Percentiles rank a stretch among this genome's conserved stretches.
phyloP scores from a whole-genome alignment of 176 grass and related monocot genomes.

The Oryza meridionalis region DNA sequence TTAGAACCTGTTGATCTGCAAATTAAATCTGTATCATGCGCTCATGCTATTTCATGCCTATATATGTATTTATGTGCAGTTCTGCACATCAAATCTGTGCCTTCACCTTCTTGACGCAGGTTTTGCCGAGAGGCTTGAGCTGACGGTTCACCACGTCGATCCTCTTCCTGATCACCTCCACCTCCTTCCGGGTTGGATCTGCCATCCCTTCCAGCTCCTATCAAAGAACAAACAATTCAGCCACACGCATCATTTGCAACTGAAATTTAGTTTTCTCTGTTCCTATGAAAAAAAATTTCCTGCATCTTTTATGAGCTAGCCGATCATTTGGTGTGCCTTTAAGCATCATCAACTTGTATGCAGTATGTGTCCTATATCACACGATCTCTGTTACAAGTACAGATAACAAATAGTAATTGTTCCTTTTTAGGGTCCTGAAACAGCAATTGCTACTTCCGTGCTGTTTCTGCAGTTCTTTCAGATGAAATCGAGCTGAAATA shows the following conservation, averaged over 20 bases:
- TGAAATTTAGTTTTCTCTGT: not conserved
- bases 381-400: not conserved
- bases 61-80: not conserved
- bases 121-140: constrained; percentile 87
- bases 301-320: not conserved
- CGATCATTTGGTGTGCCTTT: not conserved
- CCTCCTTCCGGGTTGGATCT: constrained; percentile 89
- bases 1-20: not conserved
- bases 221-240: not conserved
- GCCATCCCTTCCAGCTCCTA: constrained; percentile 92
- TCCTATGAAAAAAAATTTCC: not conserved
- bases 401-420: not conserved
- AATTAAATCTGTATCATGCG: not conserved
- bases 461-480: not conserved
- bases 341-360: too few relatives aligned
- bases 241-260: not conserved
- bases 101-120: constrained; percentile 81
- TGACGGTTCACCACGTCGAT: constrained; percentile 83
- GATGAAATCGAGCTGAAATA: too few relatives aligned
- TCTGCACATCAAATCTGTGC: not conserved
- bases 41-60: not conserved
- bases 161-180: constrained; percentile 69
- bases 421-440: not conserved
- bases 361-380: not conserved
- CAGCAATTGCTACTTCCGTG: not conserved